Conservation (phyloP, 371 early-diverging fungal species). For the Rhizomucor miehei region DNA sequence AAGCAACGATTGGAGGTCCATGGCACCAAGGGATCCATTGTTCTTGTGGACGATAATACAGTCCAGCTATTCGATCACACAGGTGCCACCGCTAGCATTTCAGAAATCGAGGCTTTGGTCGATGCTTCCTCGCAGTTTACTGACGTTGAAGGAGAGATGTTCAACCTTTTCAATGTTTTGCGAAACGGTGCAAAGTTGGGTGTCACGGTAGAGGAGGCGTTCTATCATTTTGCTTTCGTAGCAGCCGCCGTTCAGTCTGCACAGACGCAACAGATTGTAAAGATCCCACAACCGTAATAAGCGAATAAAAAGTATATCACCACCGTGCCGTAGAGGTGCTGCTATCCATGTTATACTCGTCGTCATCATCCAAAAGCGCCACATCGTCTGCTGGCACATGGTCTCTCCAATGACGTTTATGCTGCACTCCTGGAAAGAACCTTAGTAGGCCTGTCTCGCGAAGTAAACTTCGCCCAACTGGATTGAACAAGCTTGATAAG, state of each 20-base stretch:
- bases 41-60: slow-evolving; percentile 21
- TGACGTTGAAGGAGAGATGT: slow-evolving; percentile 47
- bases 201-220: slow-evolving; percentile 37
- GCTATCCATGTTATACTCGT: too few relatives aligned
- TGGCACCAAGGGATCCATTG: slow-evolving; percentile 44
- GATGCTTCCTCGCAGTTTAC: slow-evolving; percentile 22
- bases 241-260: slow-evolving; percentile 43
- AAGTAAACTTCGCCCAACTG: background rate
- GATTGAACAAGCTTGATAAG: background rate
- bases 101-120: slow-evolving; percentile 11
- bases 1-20: slow-evolving; percentile 30
- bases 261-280: slow-evolving; percentile 23
- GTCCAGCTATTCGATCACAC: slow-evolving; percentile 28
- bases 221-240: slow-evolving; percentile 45
- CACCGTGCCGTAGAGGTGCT: background rate
- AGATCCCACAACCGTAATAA: background rate
- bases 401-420: background rate
- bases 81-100: slow-evolving; percentile 18
- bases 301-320: background rate
- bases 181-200: slow-evolving; percentile 25
- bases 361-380: background rate
- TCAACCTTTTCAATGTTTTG: slow-evolving; percentile 32
- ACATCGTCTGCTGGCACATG: background rate
- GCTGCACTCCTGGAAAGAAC: background rate
- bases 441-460: background rate